Base-by-base conservation (phyloP, 2,329 filamentous ascomycete species). In the Akanthomyces muscarius region DNA sequence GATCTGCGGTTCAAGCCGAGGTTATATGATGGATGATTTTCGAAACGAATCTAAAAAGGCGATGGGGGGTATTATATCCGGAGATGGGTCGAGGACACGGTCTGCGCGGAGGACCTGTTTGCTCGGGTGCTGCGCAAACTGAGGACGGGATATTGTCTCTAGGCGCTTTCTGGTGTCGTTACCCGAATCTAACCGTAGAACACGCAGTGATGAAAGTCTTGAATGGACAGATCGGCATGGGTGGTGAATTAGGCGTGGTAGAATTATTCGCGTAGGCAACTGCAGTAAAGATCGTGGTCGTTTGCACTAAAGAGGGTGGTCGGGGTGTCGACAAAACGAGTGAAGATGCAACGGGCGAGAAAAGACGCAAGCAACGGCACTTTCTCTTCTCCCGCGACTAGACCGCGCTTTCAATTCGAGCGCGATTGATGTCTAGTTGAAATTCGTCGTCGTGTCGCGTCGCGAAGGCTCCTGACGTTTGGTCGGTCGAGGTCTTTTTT, bases 391-490 rank as follows among this genome's bases (percentile, higher is more conserved):
- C 30, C 33, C 14, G 28, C 13, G 38, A 50, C 7, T 3, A 59
- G 14, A 28, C 56, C 8, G 45, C 14, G 23, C 41, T 50, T 28
- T 10, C 18, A 59, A 21, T 16, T 13, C 13, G 28, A 38, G 33
- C 21, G 38, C 47, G 47, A 52, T 38, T 44, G 47, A 44, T 60
- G 57, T 33, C 47, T 21, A 44, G 36, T 7, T 44, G 21, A 33
- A 60, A 44, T 28, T 44, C 28, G 57, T 61, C 38, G 41, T 53
- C n/a, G 33, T 30, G 58, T 61, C 25, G 41, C 38, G 59, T 48
- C 28, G 50, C 23, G 59, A 61, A 52, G 21, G 59, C 59, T 61
- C 59, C 59, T 61, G 48, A 54, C 59, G 59, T 61, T 47, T 61
- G 59, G 18, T 21, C 6, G 13, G n/a, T 61, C 23, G 47, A 51